phyloP scores from a whole-genome alignment of 1,139 yeast species.

The Petasospora rhodanensis region DNA sequence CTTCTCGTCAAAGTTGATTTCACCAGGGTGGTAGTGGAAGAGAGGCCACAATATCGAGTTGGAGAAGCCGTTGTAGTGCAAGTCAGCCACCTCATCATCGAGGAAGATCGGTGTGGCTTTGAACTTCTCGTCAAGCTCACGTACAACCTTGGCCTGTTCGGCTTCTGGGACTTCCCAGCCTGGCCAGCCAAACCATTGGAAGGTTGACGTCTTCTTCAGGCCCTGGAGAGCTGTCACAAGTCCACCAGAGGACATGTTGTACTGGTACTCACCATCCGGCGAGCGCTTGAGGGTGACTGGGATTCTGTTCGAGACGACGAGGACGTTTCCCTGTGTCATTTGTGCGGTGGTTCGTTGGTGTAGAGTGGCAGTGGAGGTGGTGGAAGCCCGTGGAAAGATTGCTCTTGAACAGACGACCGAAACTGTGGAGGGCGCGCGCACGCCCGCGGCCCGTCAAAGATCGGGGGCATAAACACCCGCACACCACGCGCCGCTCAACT shows the following conservation, averaged over 20 bases:
- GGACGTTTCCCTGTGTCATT: slow-evolving; percentile 55
- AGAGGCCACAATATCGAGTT: slow-evolving; percentile 95
- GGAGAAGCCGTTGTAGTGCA: slow-evolving; percentile 94
- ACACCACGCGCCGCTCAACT: too few relatives aligned
- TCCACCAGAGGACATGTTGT: slow-evolving; percentile 95
- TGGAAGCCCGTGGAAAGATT: too few relatives aligned
- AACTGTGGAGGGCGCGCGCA: too few relatives aligned
- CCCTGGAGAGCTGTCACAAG: slow-evolving; percentile 95
- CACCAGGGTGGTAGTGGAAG: slow-evolving; percentile 98
- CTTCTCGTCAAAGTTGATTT: slow-evolving; percentile 94
- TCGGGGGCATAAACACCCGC: too few relatives aligned
- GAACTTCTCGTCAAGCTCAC: slow-evolving; percentile 70
- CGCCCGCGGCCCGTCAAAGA: too few relatives aligned
- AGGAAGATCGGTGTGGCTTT: slow-evolving; percentile 88
- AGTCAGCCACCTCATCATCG: slow-evolving; percentile 84
- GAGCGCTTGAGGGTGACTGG: slow-evolving; percentile 85
- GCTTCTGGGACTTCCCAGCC: slow-evolving; percentile 79
- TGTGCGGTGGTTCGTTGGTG: neutral
- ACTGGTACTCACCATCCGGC: slow-evolving; percentile 57
- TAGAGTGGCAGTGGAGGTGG: neutral
- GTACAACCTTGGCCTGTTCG: slow-evolving; percentile 65
- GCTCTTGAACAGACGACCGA: too few relatives aligned
- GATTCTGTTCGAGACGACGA: slow-evolving; percentile 90
- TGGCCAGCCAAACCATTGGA: slow-evolving; percentile 99
- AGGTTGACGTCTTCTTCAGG: slow-evolving; percentile 73